A percentile compares a stretch with the other conserved stretches of the same genome.
phyloP scores from a whole-genome alignment of 2,329 filamentous ascomycete genomes.

The Fusarium sp. region DNA sequence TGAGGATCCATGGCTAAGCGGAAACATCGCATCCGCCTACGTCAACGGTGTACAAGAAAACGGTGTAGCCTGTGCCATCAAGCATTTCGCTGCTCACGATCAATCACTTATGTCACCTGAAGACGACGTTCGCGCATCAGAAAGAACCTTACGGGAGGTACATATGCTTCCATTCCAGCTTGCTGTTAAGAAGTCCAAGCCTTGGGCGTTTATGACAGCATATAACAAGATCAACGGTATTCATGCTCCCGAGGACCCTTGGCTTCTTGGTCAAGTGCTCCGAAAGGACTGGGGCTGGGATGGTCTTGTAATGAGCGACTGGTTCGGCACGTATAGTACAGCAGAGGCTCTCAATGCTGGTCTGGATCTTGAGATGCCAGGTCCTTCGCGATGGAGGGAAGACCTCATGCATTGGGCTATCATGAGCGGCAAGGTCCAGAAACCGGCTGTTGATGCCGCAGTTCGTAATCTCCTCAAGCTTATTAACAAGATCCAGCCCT shows the following conservation, averaged over 20 bases:
- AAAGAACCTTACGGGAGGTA: conserved; percentile 35
- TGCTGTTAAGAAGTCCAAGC: conserved; percentile 53
- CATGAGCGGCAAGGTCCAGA: conserved; percentile 27
- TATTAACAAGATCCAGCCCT: conserved; percentile 16
- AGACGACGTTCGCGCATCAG: conserved; percentile 23
- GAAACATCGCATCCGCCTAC: conserved; percentile 50
- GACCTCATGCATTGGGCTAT: too few species aligned
- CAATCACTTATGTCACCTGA: conserved; percentile 42
- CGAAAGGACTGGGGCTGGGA: conserved; percentile 59
- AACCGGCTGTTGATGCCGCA: conserved; percentile 35
- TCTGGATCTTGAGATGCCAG: conserved; percentile 55
- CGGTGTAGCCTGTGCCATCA: conserved; percentile 57
- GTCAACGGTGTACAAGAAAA: conserved; percentile 57
- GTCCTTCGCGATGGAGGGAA: conserved; percentile 45
- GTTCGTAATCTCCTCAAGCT: conserved; percentile 45
- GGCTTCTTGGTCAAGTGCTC: conserved; percentile 48
- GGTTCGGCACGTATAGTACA: conserved; percentile 52
- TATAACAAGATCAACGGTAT: conserved; percentile 59
- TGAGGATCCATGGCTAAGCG: conserved; percentile 59
- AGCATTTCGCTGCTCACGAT: conserved; percentile 61
- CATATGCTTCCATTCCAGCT: conserved; percentile 57
- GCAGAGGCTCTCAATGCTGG: conserved; percentile 48
- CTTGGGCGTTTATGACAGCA: conserved; percentile 53
- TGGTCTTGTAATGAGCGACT: conserved; percentile 51
- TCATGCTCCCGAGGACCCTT: conserved; percentile 42